Conservation (phyloP, 352 stramenopile species). For the Phytophthora ramorum region DNA sequence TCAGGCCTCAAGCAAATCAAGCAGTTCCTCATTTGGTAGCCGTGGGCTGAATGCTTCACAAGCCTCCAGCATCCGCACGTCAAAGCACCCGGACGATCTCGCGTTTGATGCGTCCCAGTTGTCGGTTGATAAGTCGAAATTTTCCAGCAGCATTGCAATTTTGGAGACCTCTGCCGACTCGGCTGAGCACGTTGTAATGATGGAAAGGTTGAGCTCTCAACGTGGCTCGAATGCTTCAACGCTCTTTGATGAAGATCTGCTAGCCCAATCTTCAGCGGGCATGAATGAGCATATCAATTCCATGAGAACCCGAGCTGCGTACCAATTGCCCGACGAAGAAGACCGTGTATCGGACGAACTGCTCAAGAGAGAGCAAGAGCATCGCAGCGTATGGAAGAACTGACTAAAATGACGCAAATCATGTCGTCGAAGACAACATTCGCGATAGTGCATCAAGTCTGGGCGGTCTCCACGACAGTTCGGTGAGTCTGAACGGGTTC, state of each 20-base stretch:
- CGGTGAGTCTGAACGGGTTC: slow-evolving; percentile 29
- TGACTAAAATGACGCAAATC: slow-evolving; percentile 49
- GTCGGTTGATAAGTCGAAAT: slow-evolving; percentile 35
- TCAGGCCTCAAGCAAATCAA: slow-evolving; percentile 18
- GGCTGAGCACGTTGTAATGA: slow-evolving; percentile 38
- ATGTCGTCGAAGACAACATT: slow-evolving; percentile 47
- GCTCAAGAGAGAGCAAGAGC: slow-evolving; percentile 55
- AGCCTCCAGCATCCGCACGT: slow-evolving; percentile 9
- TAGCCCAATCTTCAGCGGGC: slow-evolving; percentile 47
- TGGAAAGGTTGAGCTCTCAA: slow-evolving; percentile 39
- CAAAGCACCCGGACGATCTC: slow-evolving; percentile 18
- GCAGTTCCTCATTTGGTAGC: slow-evolving; percentile 10
- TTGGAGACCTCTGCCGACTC: slow-evolving; percentile 33
- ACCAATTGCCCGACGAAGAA: slow-evolving; percentile 44
- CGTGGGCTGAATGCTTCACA: slow-evolving; percentile 23
- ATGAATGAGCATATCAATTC: slow-evolving; percentile 52
- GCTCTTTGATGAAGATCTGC: slow-evolving; percentile 54
- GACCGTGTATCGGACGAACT: slow-evolving; percentile 55
- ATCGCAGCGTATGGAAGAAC: slow-evolving; percentile 70
- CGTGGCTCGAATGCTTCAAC: slow-evolving; percentile 35
- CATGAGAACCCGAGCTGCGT: slow-evolving; percentile 31
- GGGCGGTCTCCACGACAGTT: slow-evolving; percentile 48
- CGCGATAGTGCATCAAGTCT: slow-evolving; percentile 55
- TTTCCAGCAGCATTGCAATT: slow-evolving; percentile 39
- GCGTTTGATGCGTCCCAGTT: slow-evolving; percentile 38